Evolutionary conservation across 148 eudicot species (phyloP).

Genomic region (Persicaria tinctoria): DNA sequence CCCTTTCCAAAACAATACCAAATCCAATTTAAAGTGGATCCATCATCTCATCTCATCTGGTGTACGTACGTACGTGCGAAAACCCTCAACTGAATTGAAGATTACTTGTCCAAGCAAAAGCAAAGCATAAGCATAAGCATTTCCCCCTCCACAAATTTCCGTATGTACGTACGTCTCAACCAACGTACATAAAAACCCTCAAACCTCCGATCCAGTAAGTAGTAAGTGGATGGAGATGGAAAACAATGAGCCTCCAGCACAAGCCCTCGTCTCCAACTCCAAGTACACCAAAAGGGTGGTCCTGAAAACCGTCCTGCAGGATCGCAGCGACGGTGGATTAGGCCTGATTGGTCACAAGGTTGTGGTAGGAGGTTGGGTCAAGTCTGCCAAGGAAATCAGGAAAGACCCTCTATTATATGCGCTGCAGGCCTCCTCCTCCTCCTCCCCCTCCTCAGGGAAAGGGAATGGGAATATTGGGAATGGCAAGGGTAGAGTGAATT

Average conservation of each 20-base stretch:
- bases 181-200: constrained; percentile 9
- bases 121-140: constrained; percentile 17
- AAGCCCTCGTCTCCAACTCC: constrained; percentile 25
- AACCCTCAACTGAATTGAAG: constrained; percentile 15
- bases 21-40: neutral
- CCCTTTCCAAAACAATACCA: constrained; percentile 12
- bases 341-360: constrained; percentile 51
- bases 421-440: constrained; percentile 9
- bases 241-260: neutral
- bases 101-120: constrained; percentile 32
- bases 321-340: constrained; percentile 41
- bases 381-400: constrained; percentile 65
- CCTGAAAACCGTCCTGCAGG: constrained; percentile 39
- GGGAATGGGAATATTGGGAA: neutral
- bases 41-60: constrained; percentile 5
- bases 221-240: neutral
- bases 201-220: neutral
- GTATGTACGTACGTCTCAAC: neutral
- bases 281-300: constrained; percentile 64
- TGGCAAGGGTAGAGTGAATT: constrained; percentile 38
- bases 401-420: constrained; percentile 24
- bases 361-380: constrained; percentile 94
- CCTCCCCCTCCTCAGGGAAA: neutral
- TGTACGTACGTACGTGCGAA: neutral
- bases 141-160: constrained; percentile 9